Percentiles rank a stretch among this genome's conserved stretches.
Conservation (phyloP, 2,329 filamentous ascomycete species). For the Fusarium sp. region DNA sequence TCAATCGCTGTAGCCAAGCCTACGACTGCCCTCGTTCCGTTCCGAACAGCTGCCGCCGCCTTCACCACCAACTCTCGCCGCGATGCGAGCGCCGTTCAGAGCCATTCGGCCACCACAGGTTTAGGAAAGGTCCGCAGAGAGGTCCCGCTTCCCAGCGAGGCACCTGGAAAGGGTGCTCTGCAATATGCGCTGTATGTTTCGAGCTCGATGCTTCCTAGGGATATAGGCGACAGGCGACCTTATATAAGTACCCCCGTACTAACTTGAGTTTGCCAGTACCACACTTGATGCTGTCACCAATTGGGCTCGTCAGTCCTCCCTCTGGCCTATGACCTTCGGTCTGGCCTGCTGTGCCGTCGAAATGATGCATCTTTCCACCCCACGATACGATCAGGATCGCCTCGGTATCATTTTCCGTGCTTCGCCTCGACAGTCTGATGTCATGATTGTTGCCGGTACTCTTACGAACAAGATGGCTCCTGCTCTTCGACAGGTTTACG, state of each 20-base stretch:
- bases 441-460: constrained; percentile 94
- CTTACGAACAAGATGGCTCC: constrained; percentile 98
- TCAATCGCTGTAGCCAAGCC: constrained; percentile 71
- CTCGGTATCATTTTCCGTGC: constrained; percentile 92
- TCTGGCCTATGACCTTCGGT: constrained; percentile 91
- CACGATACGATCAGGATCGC: constrained; percentile 89
- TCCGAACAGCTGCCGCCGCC: constrained; percentile 72
- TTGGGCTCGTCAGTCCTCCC: constrained; percentile 85
- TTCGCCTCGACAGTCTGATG: constrained; percentile 87
- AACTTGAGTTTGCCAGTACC: constrained; percentile 65
- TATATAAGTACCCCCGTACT: constrained; percentile 3
- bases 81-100: constrained; percentile 70
- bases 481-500: constrained; percentile 89
- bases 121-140: constrained; percentile 73
- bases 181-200: constrained; percentile 86
- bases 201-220: background rate
- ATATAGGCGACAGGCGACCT: constrained; percentile 3
- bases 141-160: constrained; percentile 82
- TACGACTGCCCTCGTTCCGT: constrained; percentile 71
- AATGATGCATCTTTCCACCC: constrained; percentile 93
- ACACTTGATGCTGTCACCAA: constrained; percentile 84
- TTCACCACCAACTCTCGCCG: constrained; percentile 75
- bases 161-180: constrained; percentile 81
- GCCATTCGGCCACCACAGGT: constrained; percentile 68
- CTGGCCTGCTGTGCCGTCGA: constrained; percentile 91